phyloP scores from a whole-genome alignment of 2,329 filamentous ascomycete genomes.

The Diaporthe capsici region DNA sequence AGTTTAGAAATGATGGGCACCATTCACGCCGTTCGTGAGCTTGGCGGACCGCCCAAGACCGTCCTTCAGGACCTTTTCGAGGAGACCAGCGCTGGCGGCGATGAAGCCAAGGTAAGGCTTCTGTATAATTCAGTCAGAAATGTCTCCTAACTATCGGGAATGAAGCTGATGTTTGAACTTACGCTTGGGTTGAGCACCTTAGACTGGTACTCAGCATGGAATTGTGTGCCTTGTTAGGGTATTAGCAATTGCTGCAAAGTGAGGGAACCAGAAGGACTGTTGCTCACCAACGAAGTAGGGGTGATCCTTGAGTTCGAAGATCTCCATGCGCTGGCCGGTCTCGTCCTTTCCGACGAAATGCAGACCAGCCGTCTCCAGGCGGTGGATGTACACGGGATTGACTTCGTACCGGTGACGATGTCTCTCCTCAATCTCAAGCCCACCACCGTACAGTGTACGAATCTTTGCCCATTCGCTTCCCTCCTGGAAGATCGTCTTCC shows the following conservation, averaged over 20 bases:
- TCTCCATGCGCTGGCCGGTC: conserved; percentile 80
- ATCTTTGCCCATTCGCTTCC: conserved; percentile 79
- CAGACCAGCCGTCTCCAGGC: conserved; percentile 73
- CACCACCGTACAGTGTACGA: conserved; percentile 74
- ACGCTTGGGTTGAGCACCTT: conserved; percentile 43
- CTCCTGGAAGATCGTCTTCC: conserved; percentile 78
- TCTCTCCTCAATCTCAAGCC: conserved; percentile 70
- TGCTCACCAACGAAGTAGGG: conserved; percentile 74
- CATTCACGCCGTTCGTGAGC: conserved; percentile 39
- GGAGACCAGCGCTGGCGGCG: conserved; percentile 79
- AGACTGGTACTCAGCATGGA: conserved; percentile 42
- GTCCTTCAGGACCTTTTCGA: conserved; percentile 61
- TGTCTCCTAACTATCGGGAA: conserved; percentile 30
- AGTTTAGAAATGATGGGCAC: conserved; percentile 35
- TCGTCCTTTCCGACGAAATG: conserved; percentile 83
- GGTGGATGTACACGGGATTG: conserved; percentile 77
- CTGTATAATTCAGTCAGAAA: conserved; percentile 42
- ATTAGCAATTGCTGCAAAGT: conserved; percentile 54
- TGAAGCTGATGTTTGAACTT: background rate
- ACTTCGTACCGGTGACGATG: conserved; percentile 88
- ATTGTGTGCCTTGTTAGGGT: conserved; percentile 38
- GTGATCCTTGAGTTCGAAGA: conserved; percentile 82
- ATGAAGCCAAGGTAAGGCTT: conserved; percentile 85
- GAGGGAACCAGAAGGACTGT: conserved; percentile 70
- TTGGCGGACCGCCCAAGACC: conserved; percentile 43